Base-by-base conservation (phyloP, 441 rosid species). In the Arabidopsis hybrid region DNA sequence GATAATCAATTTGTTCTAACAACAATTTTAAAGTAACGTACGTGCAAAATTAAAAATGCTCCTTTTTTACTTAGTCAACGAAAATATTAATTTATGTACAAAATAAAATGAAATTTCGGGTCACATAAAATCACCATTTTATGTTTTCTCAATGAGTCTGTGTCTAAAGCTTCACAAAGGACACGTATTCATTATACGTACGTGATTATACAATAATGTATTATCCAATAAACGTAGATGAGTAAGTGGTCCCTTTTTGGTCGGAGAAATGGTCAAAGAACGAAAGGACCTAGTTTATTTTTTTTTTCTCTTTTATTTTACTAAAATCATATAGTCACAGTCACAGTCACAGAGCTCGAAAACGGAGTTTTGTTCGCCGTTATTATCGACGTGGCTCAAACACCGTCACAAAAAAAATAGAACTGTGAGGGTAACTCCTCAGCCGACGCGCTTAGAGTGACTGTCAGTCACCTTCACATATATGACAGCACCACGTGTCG, bases 221-320 rank as follows among this genome's bases (percentile, higher is more conserved):
- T 47, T 14, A 45, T 46, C 18, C 60, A 59, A 29, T 64, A 32
- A 47, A 64, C 42, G 16, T 31, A 45, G 29, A 46, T 63, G 42
- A 46, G 57, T 21, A 49, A 36, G 40, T 60, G 51, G 65, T 32
- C 64, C 59, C 59, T 4, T 29, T 36, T 36, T 26, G 66, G 66
- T 61, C 67, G 31, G 67, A 49, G 60, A 70, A 47, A 21, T 49
- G 40, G 67, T 70, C 67, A 70, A 47, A 53, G 56, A 31, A 45
- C 9, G 31, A 47, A 16, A 16, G 8, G 40, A 45, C 40, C 36
- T 31, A 8, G 36, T 21, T n/a, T n/a, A n/a, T 29, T 53, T 14
- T 11, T 38, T 14, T 3, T 8, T n/a, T 6, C 2, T 12, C 8
- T 29, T 12, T 13, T 62, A 5, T 59, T 13, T 17, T 34, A 35